phyloP scores from a whole-genome alignment of 108 stramenopile species.

The Craspedostauros australis region DNA sequence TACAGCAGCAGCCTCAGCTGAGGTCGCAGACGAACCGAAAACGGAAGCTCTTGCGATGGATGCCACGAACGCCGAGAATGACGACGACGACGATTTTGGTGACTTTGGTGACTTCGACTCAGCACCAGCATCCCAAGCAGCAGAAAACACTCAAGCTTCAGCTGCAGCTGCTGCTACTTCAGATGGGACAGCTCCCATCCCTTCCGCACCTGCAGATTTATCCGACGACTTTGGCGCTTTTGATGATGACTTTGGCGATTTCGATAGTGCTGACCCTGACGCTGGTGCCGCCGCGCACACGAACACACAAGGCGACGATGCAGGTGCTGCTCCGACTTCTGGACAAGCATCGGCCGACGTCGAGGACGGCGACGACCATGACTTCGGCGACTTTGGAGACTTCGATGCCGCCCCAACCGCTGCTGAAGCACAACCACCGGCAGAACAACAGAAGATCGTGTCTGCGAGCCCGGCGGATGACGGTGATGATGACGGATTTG shows the following conservation, averaged over 20 bases:
- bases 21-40: neutral
- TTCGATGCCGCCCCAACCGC: conserved; percentile 11
- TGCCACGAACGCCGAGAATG: neutral
- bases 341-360: neutral
- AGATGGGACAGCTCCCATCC: neutral
- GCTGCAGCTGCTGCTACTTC: neutral
- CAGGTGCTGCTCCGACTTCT: neutral
- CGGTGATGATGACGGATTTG: conserved; percentile 18
- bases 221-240: neutral
- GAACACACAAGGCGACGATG: neutral
- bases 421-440: neutral
- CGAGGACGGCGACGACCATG: conserved; percentile 15
- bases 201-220: neutral
- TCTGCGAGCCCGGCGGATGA: neutral
- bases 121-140: neutral
- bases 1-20: too few species aligned
- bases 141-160: neutral
- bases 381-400: conserved; percentile 31
- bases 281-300: neutral
- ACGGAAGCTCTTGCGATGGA: neutral
- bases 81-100: conserved; percentile 12
- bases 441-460: neutral
- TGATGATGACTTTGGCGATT: conserved; percentile 20
- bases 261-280: neutral
- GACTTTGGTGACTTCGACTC: conserved; percentile 9